These are phyloP conservation scores for Kazachstania bromeliacearum DNA, from an alignment of 805 yeast genomes.

Conservation along the genomic window DNA sequence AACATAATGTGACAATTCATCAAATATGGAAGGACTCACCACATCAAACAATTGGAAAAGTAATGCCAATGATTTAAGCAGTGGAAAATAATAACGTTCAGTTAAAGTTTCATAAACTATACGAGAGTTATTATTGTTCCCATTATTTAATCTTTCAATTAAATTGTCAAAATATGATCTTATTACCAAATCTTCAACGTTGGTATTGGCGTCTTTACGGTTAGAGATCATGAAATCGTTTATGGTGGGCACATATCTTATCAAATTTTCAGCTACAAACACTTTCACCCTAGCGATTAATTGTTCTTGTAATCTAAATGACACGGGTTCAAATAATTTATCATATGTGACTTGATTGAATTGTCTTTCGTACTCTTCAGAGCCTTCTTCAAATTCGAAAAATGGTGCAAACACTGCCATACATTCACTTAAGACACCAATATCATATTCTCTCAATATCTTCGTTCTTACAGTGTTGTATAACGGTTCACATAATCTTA, in stretches of 20 bases:
- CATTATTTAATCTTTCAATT: neutral
- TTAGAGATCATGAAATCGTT: slow-evolving; percentile 59
- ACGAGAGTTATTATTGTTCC: neutral
- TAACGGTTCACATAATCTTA: slow-evolving; percentile 61
- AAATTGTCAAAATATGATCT: slow-evolving; percentile 6
- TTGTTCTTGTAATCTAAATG: slow-evolving; percentile 71
- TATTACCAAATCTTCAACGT: slow-evolving; percentile 9
- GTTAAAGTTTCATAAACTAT: neutral
- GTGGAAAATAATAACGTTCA: slow-evolving; percentile 53
- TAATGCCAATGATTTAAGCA: slow-evolving; percentile 56
- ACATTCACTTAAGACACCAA: slow-evolving; percentile 63
- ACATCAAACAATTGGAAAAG: slow-evolving; percentile 73
- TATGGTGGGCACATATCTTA: slow-evolving; percentile 53
- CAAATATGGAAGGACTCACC: slow-evolving; percentile 69
- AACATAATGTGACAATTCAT: slow-evolving; percentile 79
- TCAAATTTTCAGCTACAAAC: slow-evolving; percentile 59
- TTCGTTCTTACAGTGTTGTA: slow-evolving; percentile 60
- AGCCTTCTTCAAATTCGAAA: slow-evolving; percentile 50
- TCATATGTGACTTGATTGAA: slow-evolving; percentile 38
- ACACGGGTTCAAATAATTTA: slow-evolving; percentile 56
- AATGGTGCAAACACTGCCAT: slow-evolving; percentile 60
- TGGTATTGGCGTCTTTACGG: slow-evolving; percentile 21
- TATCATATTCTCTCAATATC: slow-evolving; percentile 61
- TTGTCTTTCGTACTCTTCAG: slow-evolving; percentile 23
- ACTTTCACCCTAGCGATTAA: slow-evolving; percentile 71